Percentiles rank a stretch among this genome's conserved stretches.
These are phyloP conservation scores for Hericium alpestre DNA, from an alignment of 768 basidiomycete species.

Conservation along the genomic window DNA sequence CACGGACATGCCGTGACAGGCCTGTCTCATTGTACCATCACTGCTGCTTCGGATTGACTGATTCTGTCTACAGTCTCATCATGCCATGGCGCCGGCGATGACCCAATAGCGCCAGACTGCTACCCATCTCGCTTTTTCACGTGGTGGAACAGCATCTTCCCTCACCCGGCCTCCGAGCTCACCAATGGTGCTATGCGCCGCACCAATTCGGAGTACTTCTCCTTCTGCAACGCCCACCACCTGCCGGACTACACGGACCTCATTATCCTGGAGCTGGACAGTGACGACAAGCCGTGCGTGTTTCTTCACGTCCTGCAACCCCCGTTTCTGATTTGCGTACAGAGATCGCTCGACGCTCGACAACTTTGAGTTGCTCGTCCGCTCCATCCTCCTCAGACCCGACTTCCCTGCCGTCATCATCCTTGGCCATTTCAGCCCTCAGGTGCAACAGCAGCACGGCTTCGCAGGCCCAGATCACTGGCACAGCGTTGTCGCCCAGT, in stretches of 20 bases:
- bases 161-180: conserved; percentile 93
- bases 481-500: conserved; percentile 87
- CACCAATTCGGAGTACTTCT: conserved; percentile 90
- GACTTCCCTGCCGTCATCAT: conserved; percentile 88
- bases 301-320: neutral
- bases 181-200: conserved; percentile 94
- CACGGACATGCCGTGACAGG: neutral
- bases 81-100: conserved; percentile 88
- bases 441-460: conserved; percentile 67
- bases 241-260: conserved; percentile 90
- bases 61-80: conserved; percentile 58
- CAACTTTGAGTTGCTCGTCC: conserved; percentile 86
- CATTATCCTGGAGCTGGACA: conserved; percentile 90
- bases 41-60: neutral
- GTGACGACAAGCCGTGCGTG: conserved; percentile 78
- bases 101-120: conserved; percentile 72
- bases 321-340: neutral
- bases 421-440: conserved; percentile 91
- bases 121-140: conserved; percentile 94
- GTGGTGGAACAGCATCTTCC: conserved; percentile 98
- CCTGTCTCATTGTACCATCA: neutral
- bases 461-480: conserved; percentile 85
- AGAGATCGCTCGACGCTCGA: conserved; percentile 66
- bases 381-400: conserved; percentile 81
- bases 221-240: conserved; percentile 87